phyloP scores from a whole-genome alignment of 163 green algal species.

The Chlamydomonas reinhardtii region DNA sequence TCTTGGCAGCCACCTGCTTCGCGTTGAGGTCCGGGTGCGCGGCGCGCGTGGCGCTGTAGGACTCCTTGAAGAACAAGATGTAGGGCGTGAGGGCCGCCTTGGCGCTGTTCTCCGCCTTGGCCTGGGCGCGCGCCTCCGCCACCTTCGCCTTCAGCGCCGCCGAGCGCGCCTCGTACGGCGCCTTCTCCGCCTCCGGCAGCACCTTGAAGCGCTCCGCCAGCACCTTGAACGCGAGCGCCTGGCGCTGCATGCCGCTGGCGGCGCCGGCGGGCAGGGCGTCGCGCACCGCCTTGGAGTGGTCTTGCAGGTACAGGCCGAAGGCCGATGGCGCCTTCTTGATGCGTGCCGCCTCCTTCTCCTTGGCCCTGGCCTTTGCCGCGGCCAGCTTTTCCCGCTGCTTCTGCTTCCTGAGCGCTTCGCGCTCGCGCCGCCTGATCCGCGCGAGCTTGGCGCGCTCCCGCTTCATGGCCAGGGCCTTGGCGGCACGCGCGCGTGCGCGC shows the following conservation, averaged over 20 bases:
- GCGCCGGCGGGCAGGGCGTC: too few relatives aligned
- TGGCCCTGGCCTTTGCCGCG: neutral
- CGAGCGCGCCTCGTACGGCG: neutral
- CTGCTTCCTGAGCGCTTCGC: neutral
- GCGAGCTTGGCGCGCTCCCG: neutral
- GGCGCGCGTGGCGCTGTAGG: neutral
- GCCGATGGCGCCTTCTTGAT: neutral
- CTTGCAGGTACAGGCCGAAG: too few relatives aligned
- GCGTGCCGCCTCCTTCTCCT: neutral
- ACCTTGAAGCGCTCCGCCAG: neutral
- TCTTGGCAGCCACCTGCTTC: neutral
- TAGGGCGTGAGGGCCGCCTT: neutral
- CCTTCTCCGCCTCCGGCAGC: neutral
- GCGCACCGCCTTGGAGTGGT: too few relatives aligned
- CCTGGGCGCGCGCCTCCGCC: constrained; percentile 3
- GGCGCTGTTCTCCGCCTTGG: neutral
- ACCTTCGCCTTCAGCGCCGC: neutral
- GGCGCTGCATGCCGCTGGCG: too few relatives aligned
- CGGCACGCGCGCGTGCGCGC: too few relatives aligned
- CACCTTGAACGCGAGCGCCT: neutral
- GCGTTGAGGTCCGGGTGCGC: neutral
- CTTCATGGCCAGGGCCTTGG: too few relatives aligned
- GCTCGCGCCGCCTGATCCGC: too few relatives aligned
- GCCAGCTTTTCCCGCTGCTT: neutral
- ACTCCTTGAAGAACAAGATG: constrained; percentile 12